These are phyloP conservation scores for Lepidium sativum DNA, from an alignment of 345 rosid species.

Conservation along the genomic window DNA sequence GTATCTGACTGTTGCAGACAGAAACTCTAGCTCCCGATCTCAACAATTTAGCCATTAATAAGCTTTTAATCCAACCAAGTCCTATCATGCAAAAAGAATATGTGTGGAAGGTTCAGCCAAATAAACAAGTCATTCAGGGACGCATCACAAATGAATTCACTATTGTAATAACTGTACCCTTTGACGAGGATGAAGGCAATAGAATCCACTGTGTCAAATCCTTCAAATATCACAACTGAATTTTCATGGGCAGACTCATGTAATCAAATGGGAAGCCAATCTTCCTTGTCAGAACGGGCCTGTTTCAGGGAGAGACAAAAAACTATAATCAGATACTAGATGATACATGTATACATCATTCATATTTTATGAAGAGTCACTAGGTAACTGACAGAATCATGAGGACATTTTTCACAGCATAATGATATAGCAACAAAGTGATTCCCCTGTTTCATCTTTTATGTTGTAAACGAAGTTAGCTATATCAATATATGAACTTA, in stretches of 20 bases:
- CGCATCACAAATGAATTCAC: not conserved
- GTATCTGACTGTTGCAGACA: slow-evolving; percentile 5
- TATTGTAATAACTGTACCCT: not conserved
- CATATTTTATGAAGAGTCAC: not conserved
- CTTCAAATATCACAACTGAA: not conserved
- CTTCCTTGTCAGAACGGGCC: not conserved
- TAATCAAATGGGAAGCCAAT: not conserved
- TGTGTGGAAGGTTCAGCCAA: slow-evolving; percentile 1
- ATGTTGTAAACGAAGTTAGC: not conserved
- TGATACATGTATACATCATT: not conserved
- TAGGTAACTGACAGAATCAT: not conserved
- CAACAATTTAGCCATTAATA: slow-evolving; percentile 7
- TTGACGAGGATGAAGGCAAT: not conserved
- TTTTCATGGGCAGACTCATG: not conserved
- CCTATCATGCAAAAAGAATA: not conserved
- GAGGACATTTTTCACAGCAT: not conserved
- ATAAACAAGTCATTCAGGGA: not conserved
- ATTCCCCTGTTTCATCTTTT: not conserved
- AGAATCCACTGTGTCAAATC: not conserved
- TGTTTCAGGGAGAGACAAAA: not conserved
- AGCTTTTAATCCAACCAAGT: not conserved
- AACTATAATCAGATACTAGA: not conserved
- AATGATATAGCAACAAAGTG: not conserved
- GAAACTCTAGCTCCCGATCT: slow-evolving; percentile 8
- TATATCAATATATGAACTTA: not conserved